Percentiles rank a stretch among this genome's conserved stretches.
Evolutionary conservation across 1,284 basidiomycete genomes (phyloP).

Genomic region (Termitomyces sp.): DNA sequence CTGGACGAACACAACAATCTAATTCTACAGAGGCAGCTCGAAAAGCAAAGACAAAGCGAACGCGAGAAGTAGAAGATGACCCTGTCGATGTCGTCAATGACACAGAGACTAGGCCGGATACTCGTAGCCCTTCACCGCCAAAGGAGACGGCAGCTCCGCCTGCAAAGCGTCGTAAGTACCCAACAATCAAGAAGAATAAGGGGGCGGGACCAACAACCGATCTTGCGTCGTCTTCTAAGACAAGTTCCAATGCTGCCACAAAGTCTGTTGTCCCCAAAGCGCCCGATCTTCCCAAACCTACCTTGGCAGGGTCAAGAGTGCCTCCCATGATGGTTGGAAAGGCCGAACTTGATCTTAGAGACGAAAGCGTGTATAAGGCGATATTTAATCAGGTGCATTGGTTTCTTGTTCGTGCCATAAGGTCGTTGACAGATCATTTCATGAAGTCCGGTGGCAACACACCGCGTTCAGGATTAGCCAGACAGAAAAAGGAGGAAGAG

Average conservation of each 20-base stretch:
- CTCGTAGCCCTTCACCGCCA: slow-evolving; percentile 19
- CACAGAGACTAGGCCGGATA: slow-evolving; percentile 14
- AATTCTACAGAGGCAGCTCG: slow-evolving; percentile 9
- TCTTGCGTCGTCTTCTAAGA: slow-evolving; percentile 20
- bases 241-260: slow-evolving; percentile 11
- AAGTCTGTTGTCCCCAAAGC: slow-evolving; percentile 14
- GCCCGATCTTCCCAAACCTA: slow-evolving; percentile 15
- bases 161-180: slow-evolving; percentile 60
- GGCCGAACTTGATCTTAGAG: slow-evolving; percentile 60
- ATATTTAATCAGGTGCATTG: slow-evolving; percentile 58
- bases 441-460: slow-evolving; percentile 44
- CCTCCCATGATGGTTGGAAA: slow-evolving; percentile 31
- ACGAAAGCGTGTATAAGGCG: slow-evolving; percentile 56
- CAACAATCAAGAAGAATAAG: slow-evolving; percentile 73
- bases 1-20: slow-evolving; percentile 4
- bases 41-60: slow-evolving; percentile 19
- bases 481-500: slow-evolving; percentile 64
- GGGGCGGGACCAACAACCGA: slow-evolving; percentile 27
- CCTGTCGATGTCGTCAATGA: slow-evolving; percentile 29
- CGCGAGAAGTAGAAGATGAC: slow-evolving; percentile 24
- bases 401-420: neutral
- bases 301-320: slow-evolving; percentile 22
- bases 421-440: slow-evolving; percentile 1
- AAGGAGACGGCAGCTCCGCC: slow-evolving; percentile 26
- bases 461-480: slow-evolving; percentile 51